Base-by-base conservation (phyloP, 1,284 basidiomycete species). In the Microbotryum violaceum region DNA sequence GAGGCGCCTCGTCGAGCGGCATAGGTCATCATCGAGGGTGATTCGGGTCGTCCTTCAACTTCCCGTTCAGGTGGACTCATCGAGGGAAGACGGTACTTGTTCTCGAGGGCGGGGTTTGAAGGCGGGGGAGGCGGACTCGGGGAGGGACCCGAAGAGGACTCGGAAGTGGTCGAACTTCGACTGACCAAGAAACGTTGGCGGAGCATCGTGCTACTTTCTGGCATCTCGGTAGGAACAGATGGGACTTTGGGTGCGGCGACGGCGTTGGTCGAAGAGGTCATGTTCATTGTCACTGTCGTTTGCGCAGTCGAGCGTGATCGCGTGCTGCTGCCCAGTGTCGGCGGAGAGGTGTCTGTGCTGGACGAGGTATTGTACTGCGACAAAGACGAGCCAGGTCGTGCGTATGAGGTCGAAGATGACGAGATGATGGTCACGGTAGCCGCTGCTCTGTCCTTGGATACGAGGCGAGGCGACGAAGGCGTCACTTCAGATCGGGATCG, bases 401-500 rank as follows among this genome's bases (percentile, higher is more conserved):
- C 27, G 47, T 27, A 18, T 42, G 21, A 56, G 54, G 23, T 62
- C 16, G 37, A n/a, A 8, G 54, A 54, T 6, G 58, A 54, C 20
- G 61, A 21, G 31, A 46, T 46, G 56, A 68, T 52, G 6, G 67
- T 68, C 18, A 66, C 54, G 18, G 67, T 66, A 9, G 57, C 50
- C 1, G 66, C 59, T 6, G 49, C 31, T 6, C 60, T 49, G 2
- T 64, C 67, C 18, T 42, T 51, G 20, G 61, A 45, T 1, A 51
- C 60, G 51, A 68, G 54, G 21, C 61, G 56, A 14, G 67, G 67
- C 14, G 67, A 68, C 1, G 67, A 47, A 4, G 64, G 67, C 4
- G 64, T 56, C 2, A 68, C 45, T 16, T 68, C 67, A 45, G 67
- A 66, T 3, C 62, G 57, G 3, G 67, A 68, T 27, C 64, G 60